These are phyloP conservation scores for Fusarium solani-melongenae DNA, from an alignment of 2,329 filamentous ascomycete genomes.

Conservation along the genomic window DNA sequence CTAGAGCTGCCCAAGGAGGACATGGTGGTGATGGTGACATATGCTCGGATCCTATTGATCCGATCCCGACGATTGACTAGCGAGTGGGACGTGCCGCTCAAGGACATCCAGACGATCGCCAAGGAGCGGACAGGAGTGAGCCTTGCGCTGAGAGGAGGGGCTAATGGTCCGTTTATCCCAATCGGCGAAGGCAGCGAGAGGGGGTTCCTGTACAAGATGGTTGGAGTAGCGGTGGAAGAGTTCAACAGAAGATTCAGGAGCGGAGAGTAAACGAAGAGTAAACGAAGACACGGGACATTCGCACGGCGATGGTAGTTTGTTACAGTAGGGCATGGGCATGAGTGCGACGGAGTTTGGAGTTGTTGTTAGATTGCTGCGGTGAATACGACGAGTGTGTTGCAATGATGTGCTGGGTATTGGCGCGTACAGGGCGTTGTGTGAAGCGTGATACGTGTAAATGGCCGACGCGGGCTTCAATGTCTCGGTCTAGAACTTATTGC, in stretches of 20 bases:
- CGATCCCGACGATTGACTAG: constrained; percentile 85
- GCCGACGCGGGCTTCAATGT: background rate
- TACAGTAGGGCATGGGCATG: background rate
- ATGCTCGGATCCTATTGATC: constrained; percentile 88
- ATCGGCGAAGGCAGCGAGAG: constrained; percentile 85
- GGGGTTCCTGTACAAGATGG: constrained; percentile 72
- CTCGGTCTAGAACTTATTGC: background rate
- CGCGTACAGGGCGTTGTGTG: background rate
- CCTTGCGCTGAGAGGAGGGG: constrained; percentile 86
- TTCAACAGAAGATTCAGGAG: constrained; percentile 71
- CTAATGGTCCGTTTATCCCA: constrained; percentile 94
- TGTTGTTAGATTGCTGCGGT: background rate
- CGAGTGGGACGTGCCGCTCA: constrained; percentile 96
- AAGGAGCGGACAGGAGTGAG: constrained; percentile 97
- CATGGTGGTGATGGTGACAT: constrained; percentile 90
- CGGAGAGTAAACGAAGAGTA: constrained; percentile 42
- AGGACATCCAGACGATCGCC: constrained; percentile 95
- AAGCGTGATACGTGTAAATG: background rate
- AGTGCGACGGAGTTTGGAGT: background rate
- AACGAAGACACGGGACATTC: background rate
- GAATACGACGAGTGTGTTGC: background rate
- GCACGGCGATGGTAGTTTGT: background rate
- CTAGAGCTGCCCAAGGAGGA: constrained; percentile 90
- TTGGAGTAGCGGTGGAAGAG: constrained; percentile 74
- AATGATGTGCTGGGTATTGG: background rate